Evolutionary conservation across 441 rosid genomes (phyloP).

Genomic region (Monsonia emarginata): DNA sequence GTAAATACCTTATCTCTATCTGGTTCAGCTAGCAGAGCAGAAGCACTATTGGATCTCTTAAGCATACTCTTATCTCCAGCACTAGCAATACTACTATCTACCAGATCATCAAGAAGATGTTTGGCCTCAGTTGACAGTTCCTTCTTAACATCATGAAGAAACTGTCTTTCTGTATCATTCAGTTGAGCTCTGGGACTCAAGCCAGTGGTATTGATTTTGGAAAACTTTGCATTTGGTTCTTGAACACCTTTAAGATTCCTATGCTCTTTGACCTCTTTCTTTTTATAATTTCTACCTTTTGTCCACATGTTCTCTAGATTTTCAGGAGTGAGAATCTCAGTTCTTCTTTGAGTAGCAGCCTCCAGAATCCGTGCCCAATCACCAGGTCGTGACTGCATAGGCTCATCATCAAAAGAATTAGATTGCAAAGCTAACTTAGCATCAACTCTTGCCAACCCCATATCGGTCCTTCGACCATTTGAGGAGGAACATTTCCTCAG

Average conservation of each 20-base stretch:
- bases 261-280: constrained; percentile 62
- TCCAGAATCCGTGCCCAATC: constrained; percentile 80
- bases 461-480: constrained; percentile 31
- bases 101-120: constrained; percentile 22
- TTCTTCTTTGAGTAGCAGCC: constrained; percentile 81
- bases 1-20: constrained; percentile 36
- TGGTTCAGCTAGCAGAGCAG: constrained; percentile 45
- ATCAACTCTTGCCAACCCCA: constrained; percentile 25
- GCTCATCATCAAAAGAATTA: constrained; percentile 29
- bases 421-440: constrained; percentile 23
- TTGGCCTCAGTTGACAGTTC: constrained; percentile 24
- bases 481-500: constrained; percentile 24
- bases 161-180: constrained; percentile 21
- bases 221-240: constrained; percentile 24
- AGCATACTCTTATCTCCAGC: constrained; percentile 44
- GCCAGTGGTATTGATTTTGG: background rate
- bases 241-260: constrained; percentile 32
- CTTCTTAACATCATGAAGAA: constrained; percentile 24
- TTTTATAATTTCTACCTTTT: constrained; percentile 83
- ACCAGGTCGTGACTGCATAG: constrained; percentile 35
- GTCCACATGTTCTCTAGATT: constrained; percentile 99
- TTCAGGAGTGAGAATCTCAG: constrained; percentile 89
- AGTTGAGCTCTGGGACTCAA: constrained; percentile 28
- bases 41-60: constrained; percentile 78
- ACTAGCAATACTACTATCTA: constrained; percentile 18